Evolutionary conservation across 306 rosid species (phyloP).

Genomic region (Geum urbanum): DNA sequence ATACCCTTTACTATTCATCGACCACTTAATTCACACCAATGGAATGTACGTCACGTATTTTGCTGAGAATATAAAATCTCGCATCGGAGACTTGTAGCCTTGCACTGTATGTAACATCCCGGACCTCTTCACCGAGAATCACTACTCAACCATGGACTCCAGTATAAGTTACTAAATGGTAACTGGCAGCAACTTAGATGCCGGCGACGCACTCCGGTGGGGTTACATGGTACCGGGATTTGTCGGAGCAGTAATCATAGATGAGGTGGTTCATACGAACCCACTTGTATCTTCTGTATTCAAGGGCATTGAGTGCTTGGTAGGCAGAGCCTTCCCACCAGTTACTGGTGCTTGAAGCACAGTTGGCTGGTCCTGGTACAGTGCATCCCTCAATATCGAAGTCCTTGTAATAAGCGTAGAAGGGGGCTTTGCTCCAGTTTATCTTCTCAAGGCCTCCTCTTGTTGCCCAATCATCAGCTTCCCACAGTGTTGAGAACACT

Average conservation of each 20-base stretch:
- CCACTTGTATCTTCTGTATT: conserved; percentile 66
- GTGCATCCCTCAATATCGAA: conserved; percentile 85
- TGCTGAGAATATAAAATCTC: neutral
- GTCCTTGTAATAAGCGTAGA: conserved; percentile 73
- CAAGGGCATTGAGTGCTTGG: conserved; percentile 47
- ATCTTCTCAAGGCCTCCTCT: conserved; percentile 98
- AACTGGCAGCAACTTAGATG: conserved; percentile 20
- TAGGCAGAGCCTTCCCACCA: conserved; percentile 87
- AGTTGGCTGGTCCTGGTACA: conserved; percentile 58
- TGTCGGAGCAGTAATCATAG: conserved; percentile 81
- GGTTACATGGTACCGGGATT: conserved; percentile 51
- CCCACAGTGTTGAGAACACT: conserved; percentile 83
- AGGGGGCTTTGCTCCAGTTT: conserved; percentile 86
- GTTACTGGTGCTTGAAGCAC: conserved; percentile 56
- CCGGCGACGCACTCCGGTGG: conserved; percentile 75
- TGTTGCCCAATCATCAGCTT: conserved; percentile 94
- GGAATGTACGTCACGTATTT: neutral
- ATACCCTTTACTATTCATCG: neutral
- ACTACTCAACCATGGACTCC: neutral
- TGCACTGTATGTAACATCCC: neutral
- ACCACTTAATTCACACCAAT: neutral
- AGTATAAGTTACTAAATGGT: neutral
- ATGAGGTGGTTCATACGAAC: conserved; percentile 82
- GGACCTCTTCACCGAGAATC: neutral
- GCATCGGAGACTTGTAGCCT: neutral